phyloP scores from a whole-genome alignment of 176 grass and related monocot species.

The Melocanna baccifera region DNA sequence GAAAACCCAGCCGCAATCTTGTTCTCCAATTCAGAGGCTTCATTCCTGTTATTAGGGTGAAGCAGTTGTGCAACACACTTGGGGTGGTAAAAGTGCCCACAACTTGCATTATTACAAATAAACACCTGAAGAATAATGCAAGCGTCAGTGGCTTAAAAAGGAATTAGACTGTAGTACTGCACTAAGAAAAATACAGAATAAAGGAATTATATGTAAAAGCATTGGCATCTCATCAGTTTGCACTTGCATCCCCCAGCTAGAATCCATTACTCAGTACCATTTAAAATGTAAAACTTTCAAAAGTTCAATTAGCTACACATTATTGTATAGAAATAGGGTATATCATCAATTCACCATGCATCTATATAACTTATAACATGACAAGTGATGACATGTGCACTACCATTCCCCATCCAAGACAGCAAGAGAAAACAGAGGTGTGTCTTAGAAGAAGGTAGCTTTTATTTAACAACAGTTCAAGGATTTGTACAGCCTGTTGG shows the following conservation, averaged over 20 bases:
- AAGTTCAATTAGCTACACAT: neutral
- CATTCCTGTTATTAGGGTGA: slow-evolving; percentile 35
- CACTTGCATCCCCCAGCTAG: neutral
- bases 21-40: slow-evolving; percentile 46
- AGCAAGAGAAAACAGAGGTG: neutral
- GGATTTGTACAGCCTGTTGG: neutral
- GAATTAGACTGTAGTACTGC: neutral
- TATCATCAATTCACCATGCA: neutral
- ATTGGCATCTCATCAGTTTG: slow-evolving; percentile 9
- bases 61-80: slow-evolving; percentile 55
- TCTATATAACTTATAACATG: neutral
- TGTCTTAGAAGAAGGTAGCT: neutral
- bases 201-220: slow-evolving; percentile 1
- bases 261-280: neutral
- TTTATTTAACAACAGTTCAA: neutral
- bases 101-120: slow-evolving; percentile 71
- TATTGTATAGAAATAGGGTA: neutral
- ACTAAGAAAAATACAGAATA: neutral
- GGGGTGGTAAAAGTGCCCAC: slow-evolving; percentile 79
- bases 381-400: neutral
- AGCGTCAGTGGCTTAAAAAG: neutral
- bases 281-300: neutral
- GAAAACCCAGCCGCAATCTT: slow-evolving; percentile 45
- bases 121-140: slow-evolving; percentile 39
- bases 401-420: neutral